Conservation (phyloP, 1,284 basidiomycete genomes). For the Cutaneotrichosporon mucoides region DNA sequence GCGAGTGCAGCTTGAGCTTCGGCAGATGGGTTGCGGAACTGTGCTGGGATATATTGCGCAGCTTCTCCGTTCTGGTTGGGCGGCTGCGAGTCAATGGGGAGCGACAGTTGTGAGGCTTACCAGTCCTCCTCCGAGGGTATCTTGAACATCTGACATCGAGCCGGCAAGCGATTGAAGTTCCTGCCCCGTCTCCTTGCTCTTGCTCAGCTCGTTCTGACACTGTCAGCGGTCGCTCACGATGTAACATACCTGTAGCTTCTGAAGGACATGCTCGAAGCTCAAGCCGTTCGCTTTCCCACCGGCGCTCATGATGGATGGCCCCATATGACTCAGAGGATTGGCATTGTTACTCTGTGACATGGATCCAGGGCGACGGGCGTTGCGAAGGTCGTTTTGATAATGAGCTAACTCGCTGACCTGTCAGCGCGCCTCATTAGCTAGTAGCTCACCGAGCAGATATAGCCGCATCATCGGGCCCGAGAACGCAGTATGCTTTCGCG, state of each 20-base stretch:
- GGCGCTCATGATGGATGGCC: conserved; percentile 40
- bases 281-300: conserved; percentile 48
- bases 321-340: conserved; percentile 27
- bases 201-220: conserved; percentile 82
- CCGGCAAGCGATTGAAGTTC: conserved; percentile 76
- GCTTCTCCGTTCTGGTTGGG: conserved; percentile 52
- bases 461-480: conserved; percentile 73
- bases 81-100: conserved; percentile 33
- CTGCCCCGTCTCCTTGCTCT: conserved; percentile 87
- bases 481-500: conserved; percentile 83
- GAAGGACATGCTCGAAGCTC: conserved; percentile 53
- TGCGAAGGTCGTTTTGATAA: conserved; percentile 38
- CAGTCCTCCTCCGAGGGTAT: conserved; percentile 78
- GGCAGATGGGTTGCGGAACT: conserved; percentile 42
- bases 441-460: conserved; percentile 40
- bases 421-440: not conserved
- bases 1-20: conserved; percentile 45
- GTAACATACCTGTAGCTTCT: conserved; percentile 49
- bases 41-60: conserved; percentile 41
- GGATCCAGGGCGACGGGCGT: conserved; percentile 13
- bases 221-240: not conserved
- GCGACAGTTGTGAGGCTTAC: conserved; percentile 53
- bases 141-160: conserved; percentile 87
- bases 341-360: conserved; percentile 6
- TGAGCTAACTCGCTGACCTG: conserved; percentile 39